phyloP scores from a whole-genome alignment of 257 asterid species.

The Plantago major region DNA sequence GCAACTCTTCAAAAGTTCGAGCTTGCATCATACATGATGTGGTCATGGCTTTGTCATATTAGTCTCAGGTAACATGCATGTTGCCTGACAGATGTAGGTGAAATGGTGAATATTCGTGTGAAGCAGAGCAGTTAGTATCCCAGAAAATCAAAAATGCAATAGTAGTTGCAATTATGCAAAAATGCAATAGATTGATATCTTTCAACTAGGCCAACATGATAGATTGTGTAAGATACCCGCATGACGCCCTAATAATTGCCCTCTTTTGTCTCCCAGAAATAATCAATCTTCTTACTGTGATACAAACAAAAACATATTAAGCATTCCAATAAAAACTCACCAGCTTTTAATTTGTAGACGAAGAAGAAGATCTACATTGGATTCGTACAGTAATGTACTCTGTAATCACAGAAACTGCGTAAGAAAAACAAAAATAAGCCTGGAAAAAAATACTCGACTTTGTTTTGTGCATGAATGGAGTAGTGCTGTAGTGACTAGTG shows the following conservation, averaged over 20 bases:
- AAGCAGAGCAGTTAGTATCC: no score
- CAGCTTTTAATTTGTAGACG: not conserved
- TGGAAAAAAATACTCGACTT: conserved; percentile 1
- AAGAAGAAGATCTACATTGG: conserved; percentile 9
- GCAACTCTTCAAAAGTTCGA: no score
- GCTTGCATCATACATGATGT: no score
- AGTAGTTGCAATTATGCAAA: not conserved
- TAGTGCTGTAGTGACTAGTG: not conserved
- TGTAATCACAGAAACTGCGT: not conserved
- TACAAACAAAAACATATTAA: not conserved
- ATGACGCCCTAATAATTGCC: conserved; percentile 1
- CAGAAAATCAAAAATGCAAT: no score
- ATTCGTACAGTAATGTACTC: not conserved
- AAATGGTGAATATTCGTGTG: no score
- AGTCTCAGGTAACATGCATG: no score
- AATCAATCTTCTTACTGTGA: not conserved
- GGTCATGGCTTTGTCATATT: no score
- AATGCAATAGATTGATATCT: not conserved
- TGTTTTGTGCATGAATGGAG: not conserved
- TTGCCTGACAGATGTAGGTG: no score
- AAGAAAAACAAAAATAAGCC: not conserved
- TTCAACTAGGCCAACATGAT: not conserved
- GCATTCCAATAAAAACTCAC: not conserved
- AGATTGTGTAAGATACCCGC: conserved; percentile 3
- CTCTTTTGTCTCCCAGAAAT: not conserved